phyloP scores from a whole-genome alignment of 129 eudicot species.

The Lactuca saligna region DNA sequence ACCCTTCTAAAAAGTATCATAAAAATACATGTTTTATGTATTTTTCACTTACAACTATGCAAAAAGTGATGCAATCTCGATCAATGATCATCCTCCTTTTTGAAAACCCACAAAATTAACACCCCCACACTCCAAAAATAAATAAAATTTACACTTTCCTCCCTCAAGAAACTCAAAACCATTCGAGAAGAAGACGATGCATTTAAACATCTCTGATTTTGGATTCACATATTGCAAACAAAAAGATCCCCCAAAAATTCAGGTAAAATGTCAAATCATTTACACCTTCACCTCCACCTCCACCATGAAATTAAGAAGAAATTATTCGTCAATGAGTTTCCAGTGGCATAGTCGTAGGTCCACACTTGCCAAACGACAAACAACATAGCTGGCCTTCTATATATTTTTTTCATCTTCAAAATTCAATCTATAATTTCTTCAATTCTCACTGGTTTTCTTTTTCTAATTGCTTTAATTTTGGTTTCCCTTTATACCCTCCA shows the following conservation, averaged over 20 bases:
- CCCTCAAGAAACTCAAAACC: not conserved
- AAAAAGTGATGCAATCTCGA: not conserved
- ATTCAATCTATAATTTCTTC: not conserved
- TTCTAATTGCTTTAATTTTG: not conserved
- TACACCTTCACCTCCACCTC: conserved; percentile 14
- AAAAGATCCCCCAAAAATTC: conserved; percentile 23
- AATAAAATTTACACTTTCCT: not conserved
- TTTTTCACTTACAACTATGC: not conserved
- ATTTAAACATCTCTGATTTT: conserved; percentile 1
- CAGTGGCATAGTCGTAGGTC: conserved; percentile 32
- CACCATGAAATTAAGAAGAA: conserved; percentile 23
- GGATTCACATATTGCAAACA: conserved; percentile 5
- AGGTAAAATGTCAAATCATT: conserved; percentile 33
- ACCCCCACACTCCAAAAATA: not conserved
- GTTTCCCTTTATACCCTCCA: conserved; percentile 15
- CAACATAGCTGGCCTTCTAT: conserved; percentile 25
- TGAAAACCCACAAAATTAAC: not conserved
- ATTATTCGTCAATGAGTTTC: conserved; percentile 16
- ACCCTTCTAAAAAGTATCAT: not conserved
- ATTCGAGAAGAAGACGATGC: not conserved
- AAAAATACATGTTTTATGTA: not conserved
- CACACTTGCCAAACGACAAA: conserved; percentile 39
- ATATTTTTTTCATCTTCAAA: not conserved
- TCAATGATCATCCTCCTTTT: not conserved
- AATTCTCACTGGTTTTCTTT: not conserved